Base-by-base conservation (phyloP, 768 basidiomycete genomes). In the Rhizopogon salebrosus region DNA sequence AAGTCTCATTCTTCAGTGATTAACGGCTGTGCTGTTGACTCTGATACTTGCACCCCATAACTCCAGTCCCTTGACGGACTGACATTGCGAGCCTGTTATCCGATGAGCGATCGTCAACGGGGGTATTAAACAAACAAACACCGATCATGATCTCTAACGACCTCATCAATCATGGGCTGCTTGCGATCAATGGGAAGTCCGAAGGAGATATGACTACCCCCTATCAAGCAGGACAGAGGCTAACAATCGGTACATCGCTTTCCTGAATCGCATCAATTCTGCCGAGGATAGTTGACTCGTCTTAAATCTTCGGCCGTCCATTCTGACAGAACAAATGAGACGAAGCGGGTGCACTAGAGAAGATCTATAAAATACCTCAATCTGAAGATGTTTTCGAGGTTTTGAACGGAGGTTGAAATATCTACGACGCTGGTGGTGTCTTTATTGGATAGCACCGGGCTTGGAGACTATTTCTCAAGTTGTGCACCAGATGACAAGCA, bases 371-470 rank as follows among this genome's bases (percentile, higher is more conserved):
- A 65, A 40, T 60, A 69, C 76, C 69, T 70, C 48, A 64, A 58
- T 48, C 75, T 77, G 55, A 71, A 77, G 1, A 75, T 54, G 41
- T 68, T 67, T 59, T 75, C 74, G 31, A 77, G 52, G 3, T 50
- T 41, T 4, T 41, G 57, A 18, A 70, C 64, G 13, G 60, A 55
- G n/a, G 41, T 23, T 10, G 66, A 67, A 48, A 66, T 61, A 2
- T 41, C n/a, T 11, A 57, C 57, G 18, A 75, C 43, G 10, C 54
- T 16, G 49, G 52, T 34, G 49, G 45, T 57, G 51, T 68, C 67
- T 55, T 60, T 24, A 58, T 37, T 11, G 35, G 55, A 55, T 40
- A 66, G 58, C 23, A 57, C 49, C 20, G 34, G 48, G 6, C 35
- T 26, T 31, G 38, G 29, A 43, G 41, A 35, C 43, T 23, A 14